Evolutionary conservation across 2,329 filamentous ascomycete species (phyloP), one percentile per base, ranked within the genome.

Genomic region (Sporothrix brasiliensis): DNA sequence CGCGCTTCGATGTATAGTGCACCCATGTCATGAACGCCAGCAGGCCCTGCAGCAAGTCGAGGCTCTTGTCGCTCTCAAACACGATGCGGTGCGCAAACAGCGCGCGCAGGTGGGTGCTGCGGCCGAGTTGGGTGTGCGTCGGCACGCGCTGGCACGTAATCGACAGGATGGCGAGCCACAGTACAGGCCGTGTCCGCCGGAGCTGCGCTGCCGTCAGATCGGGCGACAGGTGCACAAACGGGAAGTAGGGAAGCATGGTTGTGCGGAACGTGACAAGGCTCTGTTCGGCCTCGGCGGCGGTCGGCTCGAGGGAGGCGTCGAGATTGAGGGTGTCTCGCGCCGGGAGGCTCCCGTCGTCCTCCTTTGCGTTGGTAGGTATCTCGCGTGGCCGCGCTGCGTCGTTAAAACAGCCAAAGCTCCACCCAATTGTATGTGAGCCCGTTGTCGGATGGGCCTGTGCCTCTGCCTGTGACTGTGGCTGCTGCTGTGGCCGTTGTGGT

Each of bases 1-100:
- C 77, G 47, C 68, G 72, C 66, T 75, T 75, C 3, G 71, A 34
- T 4, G 72, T 58, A 47, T 72, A 72, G 61, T 74, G 73, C n/a
- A 70, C 68, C 73, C 70, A 74, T 2, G 69, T 44, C 54, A 74
- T 50, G 66, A 80, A 82, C 30, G 77, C 78, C 24, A 88, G 75
- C 4, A 88, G 76, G 7, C 76, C 78, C 30, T 87, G 75, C 3
- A 88, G 76, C 16, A 87, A 72, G 73, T 88, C 86, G 50, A 87
- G 77, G 56, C 75, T 81, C 58, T 81, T 80, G 60, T 86, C 84
- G 39, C 80, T 77, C n/a, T 83, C 79, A n/a, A 84, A 69, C 3
- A 87, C 74, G 9, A 86, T 75, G 58, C 80, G 80, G 34, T 81
- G 79, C 0, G 82, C 80, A 19, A 87, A 67, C 21, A 83, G 78